Percentiles rank a stretch among this genome's conserved stretches.
phyloP scores from a whole-genome alignment of 441 rosid genomes.

The Adansonia gregorii region DNA sequence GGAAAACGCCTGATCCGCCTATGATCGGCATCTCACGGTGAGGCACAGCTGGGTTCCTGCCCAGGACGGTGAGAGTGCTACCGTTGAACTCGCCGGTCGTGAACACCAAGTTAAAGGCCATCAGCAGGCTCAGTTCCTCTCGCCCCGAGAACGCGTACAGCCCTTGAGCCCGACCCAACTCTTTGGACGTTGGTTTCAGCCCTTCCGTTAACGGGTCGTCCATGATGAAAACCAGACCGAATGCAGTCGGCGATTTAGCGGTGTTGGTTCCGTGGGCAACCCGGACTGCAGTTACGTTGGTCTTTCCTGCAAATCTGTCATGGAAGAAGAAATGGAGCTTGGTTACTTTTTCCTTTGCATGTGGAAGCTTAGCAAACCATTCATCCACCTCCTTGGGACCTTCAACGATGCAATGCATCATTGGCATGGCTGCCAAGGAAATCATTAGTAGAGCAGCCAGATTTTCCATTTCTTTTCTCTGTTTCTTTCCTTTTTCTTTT shows the following conservation, averaged over 20 bases:
- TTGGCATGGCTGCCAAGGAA: conserved; percentile 14
- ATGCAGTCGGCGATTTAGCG: conserved; percentile 52
- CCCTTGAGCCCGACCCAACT: conserved; percentile 72
- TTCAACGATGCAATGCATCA: background rate
- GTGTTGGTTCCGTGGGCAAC: conserved; percentile 51
- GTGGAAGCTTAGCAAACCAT: conserved; percentile 9
- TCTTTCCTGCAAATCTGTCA: conserved; percentile 58
- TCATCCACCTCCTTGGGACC: conserved; percentile 11
- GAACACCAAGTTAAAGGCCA: conserved; percentile 62
- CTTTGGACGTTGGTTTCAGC: conserved; percentile 54
- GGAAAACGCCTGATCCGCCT: conserved; percentile 70
- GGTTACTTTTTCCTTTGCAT: conserved; percentile 42
- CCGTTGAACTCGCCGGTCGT: conserved; percentile 57
- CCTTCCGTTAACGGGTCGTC: conserved; percentile 70
- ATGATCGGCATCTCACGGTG: conserved; percentile 72
- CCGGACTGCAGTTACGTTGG: conserved; percentile 49
- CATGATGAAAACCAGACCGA: conserved; percentile 56
- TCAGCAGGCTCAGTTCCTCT: conserved; percentile 49
- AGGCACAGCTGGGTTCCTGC: conserved; percentile 52
- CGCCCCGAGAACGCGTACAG: conserved; percentile 57
- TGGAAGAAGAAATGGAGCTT: conserved; percentile 76
- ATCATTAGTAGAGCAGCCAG: background rate
- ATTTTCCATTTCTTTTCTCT: conserved; percentile 2
- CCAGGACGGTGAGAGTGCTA: conserved; percentile 62
- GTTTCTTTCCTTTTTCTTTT: too few relatives aligned